Evolutionary conservation across 148 eudicot genomes (phyloP), one percentile per base, ranked within the genome.

Genomic region (Gaultheria prostrata): DNA sequence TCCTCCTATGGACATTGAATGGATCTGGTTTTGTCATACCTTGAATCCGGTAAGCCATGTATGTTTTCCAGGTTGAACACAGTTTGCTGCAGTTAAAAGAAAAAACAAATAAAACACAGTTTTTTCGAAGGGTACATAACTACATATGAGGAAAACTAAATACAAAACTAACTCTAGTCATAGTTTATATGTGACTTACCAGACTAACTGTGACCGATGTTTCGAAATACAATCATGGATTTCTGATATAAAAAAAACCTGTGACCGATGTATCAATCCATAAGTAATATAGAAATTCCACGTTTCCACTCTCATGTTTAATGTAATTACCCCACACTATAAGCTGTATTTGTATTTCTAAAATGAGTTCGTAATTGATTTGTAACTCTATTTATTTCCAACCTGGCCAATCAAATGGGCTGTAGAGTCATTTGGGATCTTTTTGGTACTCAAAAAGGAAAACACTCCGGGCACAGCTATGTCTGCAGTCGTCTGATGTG

Each of bases 21-120:
- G 97, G 99, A 93, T 97, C 84, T 97, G 99, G 98, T 97, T 79
- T 54, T 97, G 99, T 83, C 99, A 97, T 87, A 86, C 98, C 83
- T 88, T 97, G 61, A 92, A 91, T 81, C 90, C 95, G 92, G 99
- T 97, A 93, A 86, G 89, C 53, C 17, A 7, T 57, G 39, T 13
- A n/a, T 49, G 39, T 50, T 20, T 67, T 33, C 82, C 67, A 11
- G 39, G 18, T 69, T 14, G 43, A 63, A 21, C 45, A 4, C 35
- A 71, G 77, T 86, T 82, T 59, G 80, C 48, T 39, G 43, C 43
- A 39, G 43, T 39, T 39, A 39, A 35, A 39, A 39, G 0, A 39
- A 39, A 39, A 3, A 39, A 39, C 1, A 39, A 4, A 35, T 35
- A 39, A 0, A 63, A 32, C 45, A 4, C 35, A 57, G 77, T 86